Evolutionary conservation across 495 filamentous ascomycete genomes (phyloP).

Genomic region (Aspergillus bertholletiae): DNA sequence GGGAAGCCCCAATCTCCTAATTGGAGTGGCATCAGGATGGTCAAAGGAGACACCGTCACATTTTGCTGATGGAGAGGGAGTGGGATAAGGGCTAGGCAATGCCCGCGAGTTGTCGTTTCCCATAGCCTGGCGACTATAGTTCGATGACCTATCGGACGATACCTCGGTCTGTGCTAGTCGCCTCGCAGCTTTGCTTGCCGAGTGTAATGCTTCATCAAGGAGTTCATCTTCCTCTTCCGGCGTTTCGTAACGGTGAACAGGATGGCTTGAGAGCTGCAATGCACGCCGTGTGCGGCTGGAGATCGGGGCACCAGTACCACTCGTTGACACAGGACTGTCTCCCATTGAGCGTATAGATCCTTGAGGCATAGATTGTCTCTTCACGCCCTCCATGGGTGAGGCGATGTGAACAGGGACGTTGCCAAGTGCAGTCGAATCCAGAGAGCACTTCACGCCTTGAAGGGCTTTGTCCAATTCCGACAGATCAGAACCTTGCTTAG

Average conservation of each 20-base stretch:
- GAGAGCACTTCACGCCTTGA: slow-evolving; percentile 62
- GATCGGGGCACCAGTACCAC: slow-evolving; percentile 56
- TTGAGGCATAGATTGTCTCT: slow-evolving; percentile 74
- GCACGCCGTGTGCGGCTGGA: slow-evolving; percentile 83
- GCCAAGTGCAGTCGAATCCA: slow-evolving; percentile 49
- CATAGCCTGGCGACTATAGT: slow-evolving; percentile 46
- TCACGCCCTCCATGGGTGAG: slow-evolving; percentile 47
- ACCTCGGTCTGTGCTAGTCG: slow-evolving; percentile 49
- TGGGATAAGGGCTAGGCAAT: slow-evolving; percentile 82
- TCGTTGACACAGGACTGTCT: slow-evolving; percentile 57
- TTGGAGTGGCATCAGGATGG: slow-evolving; percentile 48
- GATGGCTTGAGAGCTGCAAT: slow-evolving; percentile 70
- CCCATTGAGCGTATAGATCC: slow-evolving; percentile 58
- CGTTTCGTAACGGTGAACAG: slow-evolving; percentile 79
- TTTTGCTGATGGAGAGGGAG: slow-evolving; percentile 84
- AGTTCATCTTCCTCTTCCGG: slow-evolving; percentile 97
- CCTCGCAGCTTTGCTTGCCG: slow-evolving; percentile 53
- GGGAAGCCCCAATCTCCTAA: slow-evolving; percentile 52
- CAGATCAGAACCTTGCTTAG: slow-evolving; percentile 47
- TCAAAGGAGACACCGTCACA: slow-evolving; percentile 67
- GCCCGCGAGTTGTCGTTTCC: slow-evolving; percentile 50
- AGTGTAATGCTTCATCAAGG: slow-evolving; percentile 73
- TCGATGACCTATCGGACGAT: slow-evolving; percentile 34
- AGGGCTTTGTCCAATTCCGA: slow-evolving; percentile 78
- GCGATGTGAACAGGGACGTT: slow-evolving; percentile 46